These are phyloP conservation scores for Aspergillus uvarum DNA, from an alignment of 2,329 filamentous ascomycete genomes.

Conservation along the genomic window DNA sequence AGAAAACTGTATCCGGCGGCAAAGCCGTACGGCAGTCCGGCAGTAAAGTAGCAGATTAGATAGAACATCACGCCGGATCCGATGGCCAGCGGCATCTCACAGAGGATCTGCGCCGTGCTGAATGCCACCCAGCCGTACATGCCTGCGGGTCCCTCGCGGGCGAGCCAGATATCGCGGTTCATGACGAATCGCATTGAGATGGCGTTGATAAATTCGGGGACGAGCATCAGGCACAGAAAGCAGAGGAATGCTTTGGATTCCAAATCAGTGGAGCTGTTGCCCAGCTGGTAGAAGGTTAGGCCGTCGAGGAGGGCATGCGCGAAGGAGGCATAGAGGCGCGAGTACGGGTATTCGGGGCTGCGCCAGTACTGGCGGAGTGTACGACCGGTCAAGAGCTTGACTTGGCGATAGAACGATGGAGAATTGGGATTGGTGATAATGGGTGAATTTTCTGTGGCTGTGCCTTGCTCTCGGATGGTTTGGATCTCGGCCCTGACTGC, in stretches of 20 bases:
- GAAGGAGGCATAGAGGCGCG: slow-evolving; percentile 67
- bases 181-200: slow-evolving; percentile 70
- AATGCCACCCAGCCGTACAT: slow-evolving; percentile 74
- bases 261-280: slow-evolving; percentile 63
- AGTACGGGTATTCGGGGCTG: slow-evolving; percentile 70
- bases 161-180: slow-evolving; percentile 67
- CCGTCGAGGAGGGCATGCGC: slow-evolving; percentile 70
- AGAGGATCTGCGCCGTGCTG: slow-evolving; percentile 65
- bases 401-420: slow-evolving; percentile 59
- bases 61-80: slow-evolving; percentile 64
- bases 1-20: slow-evolving; percentile 69
- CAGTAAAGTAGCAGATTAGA: slow-evolving; percentile 69
- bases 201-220: slow-evolving; percentile 67
- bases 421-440: neutral
- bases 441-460: slow-evolving; percentile 37
- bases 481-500: slow-evolving; percentile 62
- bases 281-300: slow-evolving; percentile 69
- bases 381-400: slow-evolving; percentile 63
- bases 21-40: slow-evolving; percentile 64
- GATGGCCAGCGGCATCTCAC: slow-evolving; percentile 67
- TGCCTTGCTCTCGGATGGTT: slow-evolving; percentile 50
- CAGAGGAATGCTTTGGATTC: slow-evolving; percentile 68
- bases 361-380: slow-evolving; percentile 70
- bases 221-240: slow-evolving; percentile 62
- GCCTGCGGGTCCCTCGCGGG: slow-evolving; percentile 65